Conservation (phyloP, 129 eudicot species). For the Mikania micrantha region DNA sequence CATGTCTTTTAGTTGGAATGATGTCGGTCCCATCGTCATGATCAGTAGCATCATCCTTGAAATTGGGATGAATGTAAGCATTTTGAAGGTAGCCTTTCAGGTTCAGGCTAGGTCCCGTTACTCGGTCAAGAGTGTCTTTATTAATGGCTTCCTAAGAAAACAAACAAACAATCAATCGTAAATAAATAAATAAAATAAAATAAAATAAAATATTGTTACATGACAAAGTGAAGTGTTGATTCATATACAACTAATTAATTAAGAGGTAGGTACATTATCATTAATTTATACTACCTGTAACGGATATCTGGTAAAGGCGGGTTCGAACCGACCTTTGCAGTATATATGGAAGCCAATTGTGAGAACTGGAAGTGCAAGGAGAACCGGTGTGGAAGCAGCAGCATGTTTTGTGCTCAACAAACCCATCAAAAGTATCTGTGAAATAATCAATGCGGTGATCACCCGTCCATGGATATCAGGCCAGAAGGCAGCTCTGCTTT, state of each 20-base stretch:
- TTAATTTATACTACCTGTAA: too few species aligned
- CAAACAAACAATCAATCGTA: too few species aligned
- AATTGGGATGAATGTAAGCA: constrained; percentile 77
- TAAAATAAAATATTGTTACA: too few species aligned
- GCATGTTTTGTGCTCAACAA: constrained; percentile 68
- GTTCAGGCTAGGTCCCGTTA: constrained; percentile 59
- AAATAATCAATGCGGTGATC: constrained; percentile 52
- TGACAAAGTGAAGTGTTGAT: neutral
- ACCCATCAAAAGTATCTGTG: constrained; percentile 81
- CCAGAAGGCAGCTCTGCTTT: constrained; percentile 97
- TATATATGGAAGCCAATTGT: constrained; percentile 72
- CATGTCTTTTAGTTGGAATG: constrained; percentile 64
- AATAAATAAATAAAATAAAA: neutral
- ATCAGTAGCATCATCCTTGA: constrained; percentile 42
- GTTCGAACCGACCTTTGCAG: constrained; percentile 93
- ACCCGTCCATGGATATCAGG: constrained; percentile 92
- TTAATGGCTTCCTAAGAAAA: constrained; percentile 69
- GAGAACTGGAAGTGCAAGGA: constrained; percentile 77
- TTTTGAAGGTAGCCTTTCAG: constrained; percentile 60
- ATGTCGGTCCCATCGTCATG: constrained; percentile 27
- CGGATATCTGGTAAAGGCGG: constrained; percentile 70
- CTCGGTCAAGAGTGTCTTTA: constrained; percentile 91
- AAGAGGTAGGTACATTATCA: too few species aligned
- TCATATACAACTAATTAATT: too few species aligned
- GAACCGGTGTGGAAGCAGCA: constrained; percentile 63